Percentiles rank a stretch among this genome's conserved stretches.
Conservation (phyloP, 1,284 basidiomycete species). For the Ceraceosorus guamensis region DNA sequence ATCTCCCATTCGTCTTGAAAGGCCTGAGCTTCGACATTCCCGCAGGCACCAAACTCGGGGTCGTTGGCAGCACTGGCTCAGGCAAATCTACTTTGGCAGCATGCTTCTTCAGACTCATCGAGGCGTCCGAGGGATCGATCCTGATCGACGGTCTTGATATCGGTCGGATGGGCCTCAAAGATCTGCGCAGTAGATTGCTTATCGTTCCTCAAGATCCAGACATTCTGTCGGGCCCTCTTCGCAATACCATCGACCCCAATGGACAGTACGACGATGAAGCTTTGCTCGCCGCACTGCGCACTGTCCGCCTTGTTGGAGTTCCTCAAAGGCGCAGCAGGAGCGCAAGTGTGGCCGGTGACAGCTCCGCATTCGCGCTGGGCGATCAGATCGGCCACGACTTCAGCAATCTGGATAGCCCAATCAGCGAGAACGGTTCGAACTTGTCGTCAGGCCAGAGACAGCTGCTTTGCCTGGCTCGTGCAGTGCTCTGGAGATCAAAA, state of each 20-base stretch:
- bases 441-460: constrained; percentile 44
- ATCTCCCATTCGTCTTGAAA: constrained; percentile 53
- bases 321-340: background rate
- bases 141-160: constrained; percentile 50
- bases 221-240: constrained; percentile 36
- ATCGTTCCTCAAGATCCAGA: constrained; percentile 52
- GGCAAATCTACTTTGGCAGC: constrained; percentile 47
- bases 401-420: background rate
- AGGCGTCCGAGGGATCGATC: constrained; percentile 26
- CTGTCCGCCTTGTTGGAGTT: constrained; percentile 16
- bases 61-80: constrained; percentile 62
- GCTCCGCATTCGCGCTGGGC: background rate
- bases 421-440: constrained; percentile 41
- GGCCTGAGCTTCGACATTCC: constrained; percentile 53
- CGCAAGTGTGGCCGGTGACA: background rate
- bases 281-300: constrained; percentile 17
- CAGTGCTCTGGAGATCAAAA: constrained; percentile 31
- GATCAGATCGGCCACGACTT: constrained; percentile 7
- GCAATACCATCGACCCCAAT: constrained; percentile 32
- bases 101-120: constrained; percentile 34
- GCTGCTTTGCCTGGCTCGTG: constrained; percentile 42
- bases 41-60: constrained; percentile 73
- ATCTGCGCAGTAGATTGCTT: constrained; percentile 53
- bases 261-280: constrained; percentile 32
- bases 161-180: constrained; percentile 50